Evolutionary conservation across 176 grass and related monocot genomes (phyloP).

Genomic region (Carex kokanica): DNA sequence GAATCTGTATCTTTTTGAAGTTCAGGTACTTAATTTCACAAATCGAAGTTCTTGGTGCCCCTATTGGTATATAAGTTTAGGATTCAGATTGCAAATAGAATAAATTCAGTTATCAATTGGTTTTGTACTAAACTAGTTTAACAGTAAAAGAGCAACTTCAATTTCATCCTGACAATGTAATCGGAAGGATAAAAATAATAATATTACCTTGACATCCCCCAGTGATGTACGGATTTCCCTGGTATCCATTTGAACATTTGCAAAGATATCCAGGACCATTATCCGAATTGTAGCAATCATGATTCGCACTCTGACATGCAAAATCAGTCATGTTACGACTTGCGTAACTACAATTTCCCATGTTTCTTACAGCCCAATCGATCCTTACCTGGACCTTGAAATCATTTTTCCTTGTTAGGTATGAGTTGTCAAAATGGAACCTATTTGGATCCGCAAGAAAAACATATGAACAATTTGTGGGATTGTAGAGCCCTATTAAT

Average conservation of each 20-base stretch:
- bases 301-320: constrained; percentile 33
- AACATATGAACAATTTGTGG: constrained; percentile 33
- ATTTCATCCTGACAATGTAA: neutral
- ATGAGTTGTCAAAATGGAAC: constrained; percentile 28
- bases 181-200: neutral
- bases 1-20: too few species aligned
- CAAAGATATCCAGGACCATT: constrained; percentile 47
- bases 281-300: neutral
- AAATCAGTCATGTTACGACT: constrained; percentile 23
- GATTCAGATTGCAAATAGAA: neutral
- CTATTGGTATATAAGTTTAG: neutral
- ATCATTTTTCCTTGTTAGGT: constrained; percentile 27
- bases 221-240: constrained; percentile 56
- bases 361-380: constrained; percentile 51
- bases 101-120: neutral
- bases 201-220: constrained; percentile 47
- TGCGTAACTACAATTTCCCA: constrained; percentile 29
- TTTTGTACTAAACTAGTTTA: neutral
- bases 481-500: neutral
- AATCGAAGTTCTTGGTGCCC: too few species aligned
- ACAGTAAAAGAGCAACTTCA: neutral
- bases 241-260: constrained; percentile 39
- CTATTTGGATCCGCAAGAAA: constrained; percentile 30
- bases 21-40: too few species aligned
- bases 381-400: constrained; percentile 35